These are phyloP conservation scores for Candida stauntonica DNA, from an alignment of 805 yeast genomes.

Conservation along the genomic window DNA sequence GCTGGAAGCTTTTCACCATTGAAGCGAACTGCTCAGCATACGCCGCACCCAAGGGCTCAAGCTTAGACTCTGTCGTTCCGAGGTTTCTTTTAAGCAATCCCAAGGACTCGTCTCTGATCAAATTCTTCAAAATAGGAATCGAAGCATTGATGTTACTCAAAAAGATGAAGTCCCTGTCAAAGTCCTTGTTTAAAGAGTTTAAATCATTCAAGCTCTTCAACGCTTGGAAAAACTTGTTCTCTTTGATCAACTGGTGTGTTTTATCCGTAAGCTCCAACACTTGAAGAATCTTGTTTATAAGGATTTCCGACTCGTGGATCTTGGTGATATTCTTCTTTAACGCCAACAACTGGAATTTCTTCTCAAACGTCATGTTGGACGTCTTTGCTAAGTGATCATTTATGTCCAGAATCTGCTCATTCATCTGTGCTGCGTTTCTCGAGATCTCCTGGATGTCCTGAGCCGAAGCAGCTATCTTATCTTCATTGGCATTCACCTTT, in stretches of 20 bases:
- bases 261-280: conserved; percentile 83
- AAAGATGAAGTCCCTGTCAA: conserved; percentile 67
- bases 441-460: conserved; percentile 61
- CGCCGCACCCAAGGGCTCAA: conserved; percentile 49
- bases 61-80: conserved; percentile 40
- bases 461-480: conserved; percentile 52
- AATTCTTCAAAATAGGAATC: conserved; percentile 67
- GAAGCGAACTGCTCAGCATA: conserved; percentile 49
- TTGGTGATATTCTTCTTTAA: conserved; percentile 61
- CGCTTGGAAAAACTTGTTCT: conserved; percentile 78
- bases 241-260: conserved; percentile 73
- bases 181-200: conserved; percentile 64
- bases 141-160: conserved; percentile 69
- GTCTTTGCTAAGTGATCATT: conserved; percentile 56
- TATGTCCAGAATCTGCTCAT: conserved; percentile 51
- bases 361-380: conserved; percentile 58
- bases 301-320: conserved; percentile 65
- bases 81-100: conserved; percentile 64
- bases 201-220: conserved; percentile 77
- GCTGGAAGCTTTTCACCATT: conserved; percentile 59
- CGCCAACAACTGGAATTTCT: conserved; percentile 55
- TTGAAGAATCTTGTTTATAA: conserved; percentile 69
- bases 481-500: conserved; percentile 58
- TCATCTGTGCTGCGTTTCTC: conserved; percentile 49
- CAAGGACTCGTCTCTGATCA: conserved; percentile 71